Evolutionary conservation across 306 rosid genomes (phyloP), one percentile per base, ranked within the genome.

Genomic region (Medicago ruthenica): DNA sequence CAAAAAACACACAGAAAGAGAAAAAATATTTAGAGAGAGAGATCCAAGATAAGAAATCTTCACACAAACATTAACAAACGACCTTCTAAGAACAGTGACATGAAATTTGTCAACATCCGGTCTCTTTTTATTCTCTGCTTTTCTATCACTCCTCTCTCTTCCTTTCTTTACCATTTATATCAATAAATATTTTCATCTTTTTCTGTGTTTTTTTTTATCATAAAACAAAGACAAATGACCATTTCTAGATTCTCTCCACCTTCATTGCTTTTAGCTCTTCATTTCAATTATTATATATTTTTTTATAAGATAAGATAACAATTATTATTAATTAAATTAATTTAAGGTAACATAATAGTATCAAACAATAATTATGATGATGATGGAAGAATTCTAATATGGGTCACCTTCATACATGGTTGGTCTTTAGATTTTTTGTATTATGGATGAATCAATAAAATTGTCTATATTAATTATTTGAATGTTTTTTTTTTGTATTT

Each of bases 91-190:
- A 92, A 95, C 96, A 95, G 96, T 90, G 97, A 95, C 98, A 90
- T 89, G 90, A 90, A 87, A 92, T 95, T 92, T 95, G 98, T 95
- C 98, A 86, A 92, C 96, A 90, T 90, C 93, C 92, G 97, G 93
- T 95, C 97, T 95, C 95, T 86, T 92, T 92, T 85, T 95, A 95
- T 95, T 95, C 98, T 85, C 93, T 95, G 92, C 92, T 90, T 88
- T 89, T 88, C 88, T 88, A 67, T 87, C 91, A 82, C 87, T 88
- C 85, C 87, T 88, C 87, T 82, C 89, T 75, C 78, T 54, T 39
- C 59, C 20, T 59, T 12, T 39, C 64, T 72, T 74, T 77, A 94
- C 78, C 79, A 34, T 61, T 67, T 82, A 66, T 66, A 77, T 59
- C 39, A 21, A 68, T 40, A 88, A 18, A 18, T 17, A 4, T 20